Base-by-base conservation (phyloP, 148 eudicot species). In the Camellia lanceoleosa region DNA sequence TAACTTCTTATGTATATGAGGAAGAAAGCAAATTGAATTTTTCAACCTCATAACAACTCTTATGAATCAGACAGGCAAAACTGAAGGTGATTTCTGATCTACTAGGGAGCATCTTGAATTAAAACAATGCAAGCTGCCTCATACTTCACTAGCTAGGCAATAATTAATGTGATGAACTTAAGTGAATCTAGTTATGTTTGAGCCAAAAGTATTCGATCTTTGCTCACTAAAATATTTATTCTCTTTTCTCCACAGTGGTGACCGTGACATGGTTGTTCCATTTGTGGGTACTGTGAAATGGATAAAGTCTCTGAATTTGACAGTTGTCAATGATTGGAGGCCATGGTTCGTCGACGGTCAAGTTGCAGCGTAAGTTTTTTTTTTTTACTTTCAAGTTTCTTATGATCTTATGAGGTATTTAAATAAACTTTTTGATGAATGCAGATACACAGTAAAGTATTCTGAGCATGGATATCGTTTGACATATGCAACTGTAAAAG, bases 401-500 rank as follows among this genome's bases (percentile, higher is more conserved):
- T 19, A 60, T 18, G n/a, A 60, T 60, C 11, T 16, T 60, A 16
- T 4, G 18, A 60, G 11, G 19, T 71, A n/a, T 46, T 41, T 71
- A 19, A 43, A 14, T 8, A 66, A 16, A 44, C 10, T 68, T 5
- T 1, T 49, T 10, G 19, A 7, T 46, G 47, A 12, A 10, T 42
- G 73, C 73, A 80, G 82, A 44, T 74, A 80, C 73, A 66, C 55
- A 1, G 8, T 10, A 3, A 80, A 55, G 67, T 80, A 80, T 46
- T 19, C 51, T 16, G 42, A 63, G 51, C 13, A 65, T 6, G 63
- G 78, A 30, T 66, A 15, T 63, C 73, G 62, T 8, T 49, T 80
- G 61, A 80, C 83, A 12, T 80, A 61, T 54, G 83, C 79, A 75
- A 80, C 83, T 20, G 38, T 80, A n/a, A 80, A 80, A 78, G 83